Base-by-base conservation (phyloP, 306 rosid genomes). In the Geum urbanum region DNA sequence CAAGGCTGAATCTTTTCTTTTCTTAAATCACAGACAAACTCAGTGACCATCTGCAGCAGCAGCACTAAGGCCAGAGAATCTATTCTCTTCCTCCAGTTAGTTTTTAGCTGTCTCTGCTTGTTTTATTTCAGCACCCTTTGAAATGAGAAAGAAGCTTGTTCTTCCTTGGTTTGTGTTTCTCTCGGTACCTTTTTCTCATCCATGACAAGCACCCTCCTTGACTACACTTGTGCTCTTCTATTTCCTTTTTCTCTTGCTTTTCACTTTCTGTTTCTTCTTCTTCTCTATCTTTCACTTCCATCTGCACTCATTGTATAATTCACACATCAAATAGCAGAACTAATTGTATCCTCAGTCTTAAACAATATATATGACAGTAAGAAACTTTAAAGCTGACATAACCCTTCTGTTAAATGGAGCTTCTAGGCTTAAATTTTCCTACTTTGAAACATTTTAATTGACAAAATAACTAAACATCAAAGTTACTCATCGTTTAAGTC, bases 131-230 rank as follows among this genome's bases (percentile, higher is more conserved):
- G 72, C 88, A 83, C 68, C 82, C 81, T 74, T 77, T 88, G 53
- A 84, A 73, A 72, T 76, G 82, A 59, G 72, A 69, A 70, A 74
- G 63, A 77, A 86, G 82, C 69, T 72, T 78, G 53, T 76, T 85
- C 51, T 74, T 83, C 76, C 76, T 86, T n/a, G 82, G 76, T 78
- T 85, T 88, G 71, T 82, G 79, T 79, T 78, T 84, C 51, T 84
- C 84, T 84, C 84, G 83, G 37, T 69, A 78, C 48, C 77, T 80
- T 78, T 77, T 87, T 75, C 74, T 90, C 85, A 92, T 88, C 97
- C 98, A 94, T 59, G 92, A 77, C 72, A 94, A 85, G 83, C 99
- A 94, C 32, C 99, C 95, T 27, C 80, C 77, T 77, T 78, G 86
- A 66, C 85, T 80, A 63, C 69, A 64, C 74, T 58, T 72, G 41